These are phyloP conservation scores for Botrytis porri DNA, from an alignment of 2,329 filamentous ascomycete genomes.

Conservation along the genomic window DNA sequence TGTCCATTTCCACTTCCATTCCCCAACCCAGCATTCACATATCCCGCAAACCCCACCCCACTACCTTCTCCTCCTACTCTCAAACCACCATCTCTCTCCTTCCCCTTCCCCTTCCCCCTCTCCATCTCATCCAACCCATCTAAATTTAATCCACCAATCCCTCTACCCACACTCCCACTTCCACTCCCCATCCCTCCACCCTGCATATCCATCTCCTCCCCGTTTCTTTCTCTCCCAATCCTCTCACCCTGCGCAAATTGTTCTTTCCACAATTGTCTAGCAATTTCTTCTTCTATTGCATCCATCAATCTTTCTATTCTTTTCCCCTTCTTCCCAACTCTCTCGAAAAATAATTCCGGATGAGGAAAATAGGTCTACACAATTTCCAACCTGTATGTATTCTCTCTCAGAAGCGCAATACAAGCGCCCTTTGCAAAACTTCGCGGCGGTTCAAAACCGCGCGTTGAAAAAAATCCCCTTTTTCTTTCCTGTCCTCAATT, in stretches of 20 bases:
- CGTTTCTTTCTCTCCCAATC: too few species aligned
- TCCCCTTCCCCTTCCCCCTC: background rate
- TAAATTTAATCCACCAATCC: background rate
- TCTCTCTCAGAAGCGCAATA: background rate
- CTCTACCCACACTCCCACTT: background rate
- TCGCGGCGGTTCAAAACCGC: background rate
- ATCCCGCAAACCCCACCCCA: background rate
- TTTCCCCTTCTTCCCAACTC: background rate
- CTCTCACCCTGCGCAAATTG: background rate
- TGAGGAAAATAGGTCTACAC: background rate
- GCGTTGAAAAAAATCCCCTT: fast-evolving
- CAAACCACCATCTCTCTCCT: background rate
- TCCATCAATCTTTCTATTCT: background rate
- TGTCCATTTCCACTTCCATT: background rate
- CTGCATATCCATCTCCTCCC: background rate
- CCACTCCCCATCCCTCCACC: background rate
- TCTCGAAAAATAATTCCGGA: too few species aligned
- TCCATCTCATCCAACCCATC: background rate
- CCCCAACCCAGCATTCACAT: background rate
- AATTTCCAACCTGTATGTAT: fast-evolving
- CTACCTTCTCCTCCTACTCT: background rate
- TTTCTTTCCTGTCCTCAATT: background rate
- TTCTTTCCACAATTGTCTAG: background rate
- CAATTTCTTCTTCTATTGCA: background rate
- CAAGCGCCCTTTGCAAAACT: too few species aligned